Conservation (phyloP, 768 basidiomycete genomes). For the Tephrocybe rancida region DNA sequence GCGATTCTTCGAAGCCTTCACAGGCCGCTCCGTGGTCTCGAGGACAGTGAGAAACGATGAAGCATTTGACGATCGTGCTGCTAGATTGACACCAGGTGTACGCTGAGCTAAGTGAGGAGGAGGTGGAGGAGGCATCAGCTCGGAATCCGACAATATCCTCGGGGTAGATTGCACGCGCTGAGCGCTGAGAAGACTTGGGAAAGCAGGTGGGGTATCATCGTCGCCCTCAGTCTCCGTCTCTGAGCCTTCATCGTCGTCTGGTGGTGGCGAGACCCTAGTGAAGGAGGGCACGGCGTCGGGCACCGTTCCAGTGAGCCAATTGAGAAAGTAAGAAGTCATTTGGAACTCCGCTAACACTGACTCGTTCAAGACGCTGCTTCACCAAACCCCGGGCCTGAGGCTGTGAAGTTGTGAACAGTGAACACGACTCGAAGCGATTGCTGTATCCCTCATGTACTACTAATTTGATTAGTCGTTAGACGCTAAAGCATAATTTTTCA, state of each 20-base stretch:
- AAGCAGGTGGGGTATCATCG: constrained; percentile 70
- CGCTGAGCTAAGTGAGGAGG: constrained; percentile 43
- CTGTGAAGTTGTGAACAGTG: too few relatives aligned
- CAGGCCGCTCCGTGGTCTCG: constrained; percentile 62
- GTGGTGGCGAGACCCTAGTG: constrained; percentile 39
- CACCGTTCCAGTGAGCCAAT: constrained; percentile 50
- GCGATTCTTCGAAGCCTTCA: constrained; percentile 56
- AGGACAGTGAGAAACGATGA: constrained; percentile 55
- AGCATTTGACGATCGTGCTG: constrained; percentile 23
- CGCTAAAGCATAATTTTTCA: too few relatives aligned
- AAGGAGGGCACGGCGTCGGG: constrained; percentile 35
- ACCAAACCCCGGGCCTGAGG: too few relatives aligned
- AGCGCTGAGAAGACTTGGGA: constrained; percentile 72
- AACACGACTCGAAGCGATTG: too few relatives aligned
- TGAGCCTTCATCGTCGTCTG: constrained; percentile 43
- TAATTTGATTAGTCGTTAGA: too few relatives aligned
- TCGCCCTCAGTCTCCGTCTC: constrained; percentile 34
- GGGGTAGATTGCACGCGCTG: constrained; percentile 53
- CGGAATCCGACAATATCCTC: constrained; percentile 44
- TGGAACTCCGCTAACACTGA: constrained; percentile 4
- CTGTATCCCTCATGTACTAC: too few relatives aligned
- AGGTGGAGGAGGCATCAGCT: constrained; percentile 59
- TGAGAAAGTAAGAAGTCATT: constrained; percentile 64
- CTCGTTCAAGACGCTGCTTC: not conserved
- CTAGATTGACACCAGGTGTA: constrained; percentile 34